Evolutionary conservation across 495 filamentous ascomycete species (phyloP).

Genomic region (Saxophila tyrrhenica): DNA sequence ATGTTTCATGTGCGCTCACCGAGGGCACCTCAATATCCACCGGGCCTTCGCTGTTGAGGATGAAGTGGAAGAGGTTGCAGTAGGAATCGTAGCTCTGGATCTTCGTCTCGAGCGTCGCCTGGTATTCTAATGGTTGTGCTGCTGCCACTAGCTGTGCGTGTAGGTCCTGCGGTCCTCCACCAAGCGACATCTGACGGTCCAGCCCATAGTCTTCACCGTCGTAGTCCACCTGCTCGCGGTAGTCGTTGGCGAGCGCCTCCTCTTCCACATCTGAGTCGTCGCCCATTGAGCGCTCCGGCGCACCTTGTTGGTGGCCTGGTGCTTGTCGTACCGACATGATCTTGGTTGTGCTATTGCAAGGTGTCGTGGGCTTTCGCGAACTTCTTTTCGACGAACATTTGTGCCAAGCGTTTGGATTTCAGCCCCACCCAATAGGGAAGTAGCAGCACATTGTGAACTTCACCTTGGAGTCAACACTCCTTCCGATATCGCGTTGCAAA

Average conservation of each 20-base stretch:
- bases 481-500: neutral
- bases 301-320: conserved; percentile 26
- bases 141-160: conserved; percentile 81
- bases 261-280: conserved; percentile 89
- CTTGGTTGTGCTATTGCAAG: neutral
- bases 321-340: conserved; percentile 35
- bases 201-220: conserved; percentile 65
- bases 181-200: conserved; percentile 41
- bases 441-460: too few relatives aligned
- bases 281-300: conserved; percentile 35
- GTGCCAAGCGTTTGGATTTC: too few relatives aligned
- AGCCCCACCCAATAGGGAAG: too few relatives aligned
- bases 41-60: conserved; percentile 94
- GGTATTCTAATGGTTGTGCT: conserved; percentile 88
- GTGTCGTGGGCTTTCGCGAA: neutral
- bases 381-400: too few relatives aligned
- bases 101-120: conserved; percentile 85
- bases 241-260: conserved; percentile 86
- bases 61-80: conserved; percentile 97
- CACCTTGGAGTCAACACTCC: too few relatives aligned
- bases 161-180: conserved; percentile 52
- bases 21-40: conserved; percentile 94
- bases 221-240: conserved; percentile 86
- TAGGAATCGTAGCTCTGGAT: conserved; percentile 98
- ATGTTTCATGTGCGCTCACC: conserved; percentile 35